Evolutionary conservation across 768 basidiomycete species (phyloP).

Genomic region (Paxillus involutus): DNA sequence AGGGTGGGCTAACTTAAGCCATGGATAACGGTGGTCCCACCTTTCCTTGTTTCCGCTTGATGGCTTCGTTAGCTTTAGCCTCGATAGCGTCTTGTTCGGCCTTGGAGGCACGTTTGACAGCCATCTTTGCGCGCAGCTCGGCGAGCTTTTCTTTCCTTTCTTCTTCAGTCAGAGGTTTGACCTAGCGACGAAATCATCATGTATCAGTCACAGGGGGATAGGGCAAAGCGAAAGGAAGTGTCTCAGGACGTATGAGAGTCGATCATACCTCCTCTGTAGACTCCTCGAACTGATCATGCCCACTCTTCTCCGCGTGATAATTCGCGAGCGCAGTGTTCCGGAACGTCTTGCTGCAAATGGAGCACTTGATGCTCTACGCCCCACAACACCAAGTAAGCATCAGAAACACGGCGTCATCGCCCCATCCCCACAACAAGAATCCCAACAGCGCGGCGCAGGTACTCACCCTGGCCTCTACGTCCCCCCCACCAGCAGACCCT

Average conservation of each 20-base stretch:
- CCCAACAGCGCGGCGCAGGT: neutral
- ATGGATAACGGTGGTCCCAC: slow-evolving; percentile 32
- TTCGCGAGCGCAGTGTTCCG: slow-evolving; percentile 84
- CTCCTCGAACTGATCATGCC: slow-evolving; percentile 95
- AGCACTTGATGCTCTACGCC: slow-evolving; percentile 77
- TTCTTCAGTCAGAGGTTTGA: slow-evolving; percentile 94
- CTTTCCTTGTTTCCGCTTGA: slow-evolving; percentile 85
- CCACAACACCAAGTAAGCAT: too few relatives aligned
- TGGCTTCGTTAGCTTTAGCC: slow-evolving; percentile 67
- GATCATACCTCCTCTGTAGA: slow-evolving; percentile 81
- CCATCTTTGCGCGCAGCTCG: slow-evolving; percentile 79
- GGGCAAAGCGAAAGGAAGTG: neutral
- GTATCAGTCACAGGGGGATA: neutral
- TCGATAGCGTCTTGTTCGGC: slow-evolving; percentile 74
- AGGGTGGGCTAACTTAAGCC: neutral
- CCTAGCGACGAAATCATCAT: slow-evolving; percentile 40
- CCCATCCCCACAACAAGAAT: neutral
- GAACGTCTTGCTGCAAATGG: slow-evolving; percentile 84
- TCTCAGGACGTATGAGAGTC: neutral
- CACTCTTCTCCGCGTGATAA: slow-evolving; percentile 92
- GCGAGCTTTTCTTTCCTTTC: slow-evolving; percentile 81
- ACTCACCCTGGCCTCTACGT: slow-evolving; percentile 67
- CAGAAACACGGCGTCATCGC: neutral
- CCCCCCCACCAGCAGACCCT: slow-evolving; percentile 32
- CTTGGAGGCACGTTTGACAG: slow-evolving; percentile 74